Evolutionary conservation across 2,329 filamentous ascomycete species (phyloP).

Genomic region (Microascus cirrosus): DNA sequence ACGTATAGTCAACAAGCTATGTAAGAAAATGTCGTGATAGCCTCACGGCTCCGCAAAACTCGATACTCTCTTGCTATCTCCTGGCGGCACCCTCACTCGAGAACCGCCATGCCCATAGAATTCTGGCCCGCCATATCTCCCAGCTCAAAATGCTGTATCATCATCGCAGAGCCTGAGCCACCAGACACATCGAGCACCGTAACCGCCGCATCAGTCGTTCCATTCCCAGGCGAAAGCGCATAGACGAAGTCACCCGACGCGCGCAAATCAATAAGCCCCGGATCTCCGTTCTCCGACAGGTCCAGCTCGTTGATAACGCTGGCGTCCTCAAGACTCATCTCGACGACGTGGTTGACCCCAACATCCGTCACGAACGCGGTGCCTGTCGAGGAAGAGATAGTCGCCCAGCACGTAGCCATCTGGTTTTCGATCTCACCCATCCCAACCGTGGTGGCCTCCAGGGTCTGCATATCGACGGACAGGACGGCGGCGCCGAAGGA

Average conservation of each 20-base stretch:
- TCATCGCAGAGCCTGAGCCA: conserved; percentile 9
- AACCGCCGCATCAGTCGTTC: conserved; percentile 22
- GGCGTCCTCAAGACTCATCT: conserved; percentile 40
- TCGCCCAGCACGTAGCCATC: conserved; percentile 45
- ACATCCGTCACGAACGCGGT: conserved; percentile 50
- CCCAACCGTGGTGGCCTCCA: conserved; percentile 20
- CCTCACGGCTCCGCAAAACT: too few relatives aligned
- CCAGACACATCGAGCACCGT: conserved; percentile 22
- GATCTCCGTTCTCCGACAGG: conserved; percentile 30
- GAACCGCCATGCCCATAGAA: conserved; percentile 18
- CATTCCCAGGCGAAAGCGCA: conserved; percentile 42
- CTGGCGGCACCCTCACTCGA: neutral
- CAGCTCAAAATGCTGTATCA: conserved; percentile 21
- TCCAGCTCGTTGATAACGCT: conserved; percentile 31
- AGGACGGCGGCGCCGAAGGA: conserved; percentile 45
- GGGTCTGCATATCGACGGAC: conserved; percentile 20
- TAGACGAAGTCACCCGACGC: conserved; percentile 45
- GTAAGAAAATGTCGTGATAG: too few relatives aligned
- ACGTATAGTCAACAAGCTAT: too few relatives aligned
- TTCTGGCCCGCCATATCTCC: conserved; percentile 13
- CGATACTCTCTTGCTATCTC: too few relatives aligned
- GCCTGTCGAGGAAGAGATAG: conserved; percentile 32
- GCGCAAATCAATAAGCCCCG: conserved; percentile 43
- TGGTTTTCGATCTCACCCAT: conserved; percentile 35
- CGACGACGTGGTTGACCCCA: conserved; percentile 37